Evolutionary conservation across 2,329 filamentous ascomycete genomes (phyloP), one percentile per base, ranked within the genome.

Genomic region (Immersiporthe knoxdaviesiana): DNA sequence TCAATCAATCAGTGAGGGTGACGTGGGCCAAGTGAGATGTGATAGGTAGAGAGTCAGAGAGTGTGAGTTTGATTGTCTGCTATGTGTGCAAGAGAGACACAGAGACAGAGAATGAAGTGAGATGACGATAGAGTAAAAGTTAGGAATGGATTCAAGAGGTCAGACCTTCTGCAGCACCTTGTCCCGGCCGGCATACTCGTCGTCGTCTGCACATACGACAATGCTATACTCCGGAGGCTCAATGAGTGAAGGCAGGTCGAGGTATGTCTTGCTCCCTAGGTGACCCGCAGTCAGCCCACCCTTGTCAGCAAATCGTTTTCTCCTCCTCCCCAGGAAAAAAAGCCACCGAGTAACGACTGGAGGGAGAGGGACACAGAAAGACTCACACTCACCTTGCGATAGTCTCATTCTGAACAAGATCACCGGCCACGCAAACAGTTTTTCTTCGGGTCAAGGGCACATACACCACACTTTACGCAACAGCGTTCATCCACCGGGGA

Each of bases 161-260:
- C n/a, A 66, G 52, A 71, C 70, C 70, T 69, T 71, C 56, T 71
- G 70, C 16, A 71, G 47, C 11, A 71, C 27, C 32, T 69, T 71
- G 56, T 54, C 56, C 50, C 70, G 68, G 35, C 70, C 70, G 56
- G 70, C 70, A 64, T 71, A 71, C 37, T 71, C 70, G 47, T 71
- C 70, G 65, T 71, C 70, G 54, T 71, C 70, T 18, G 67, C 67
- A 65, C 67, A 71, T 54, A 71, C 63, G 44, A 69, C 70, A 44
- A 71, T 68, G 62, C 67, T 69, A 47, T 71, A 71, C 44, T 71
- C 70, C 60, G 60, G 67, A 63, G 70, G 70, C 54, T 71, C 70
- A 64, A 54, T 65, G 39, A 71, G 68, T 59, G 70, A 69, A 27
- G 70, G 70, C 41, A 71, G 70, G 60, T 71, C 70, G 59, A 71